phyloP scores from a whole-genome alignment of 2,329 filamentous ascomycete genomes.

The Talaromyces rugulosus region DNA sequence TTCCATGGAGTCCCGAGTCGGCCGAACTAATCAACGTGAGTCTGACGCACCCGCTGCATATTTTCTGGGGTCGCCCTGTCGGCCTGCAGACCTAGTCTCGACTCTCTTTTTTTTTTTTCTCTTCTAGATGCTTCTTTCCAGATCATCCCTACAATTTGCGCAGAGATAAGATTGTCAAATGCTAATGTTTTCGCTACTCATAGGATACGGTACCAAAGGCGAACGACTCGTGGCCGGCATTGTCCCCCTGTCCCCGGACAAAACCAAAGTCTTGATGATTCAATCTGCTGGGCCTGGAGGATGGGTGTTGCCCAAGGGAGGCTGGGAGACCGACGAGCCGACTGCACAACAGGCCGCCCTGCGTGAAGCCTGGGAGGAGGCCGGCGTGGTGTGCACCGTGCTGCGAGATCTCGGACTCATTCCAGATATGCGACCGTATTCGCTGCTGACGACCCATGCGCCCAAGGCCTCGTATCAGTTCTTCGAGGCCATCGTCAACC shows the following conservation, averaged over 20 bases:
- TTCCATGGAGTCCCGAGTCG: slow-evolving; percentile 45
- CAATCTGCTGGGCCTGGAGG: slow-evolving; percentile 86
- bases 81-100: background rate
- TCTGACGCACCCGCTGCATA: slow-evolving; percentile 16
- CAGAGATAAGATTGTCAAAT: background rate
- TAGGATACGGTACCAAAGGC: slow-evolving; percentile 87
- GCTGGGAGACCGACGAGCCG: slow-evolving; percentile 93
- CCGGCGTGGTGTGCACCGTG: slow-evolving; percentile 81
- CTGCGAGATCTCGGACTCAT: slow-evolving; percentile 84
- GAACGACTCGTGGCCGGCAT: slow-evolving; percentile 94
- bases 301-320: slow-evolving; percentile 97
- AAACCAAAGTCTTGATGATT: slow-evolving; percentile 84
- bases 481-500: slow-evolving; percentile 78
- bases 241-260: slow-evolving; percentile 82
- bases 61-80: background rate
- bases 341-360: slow-evolving; percentile 77
- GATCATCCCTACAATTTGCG: background rate
- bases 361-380: slow-evolving; percentile 97
- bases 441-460: slow-evolving; percentile 52
- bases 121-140: background rate
- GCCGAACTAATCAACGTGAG: slow-evolving; percentile 49
- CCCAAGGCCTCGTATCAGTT: slow-evolving; percentile 63
- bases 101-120: background rate
- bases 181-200: background rate
- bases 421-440: slow-evolving; percentile 65